These are phyloP conservation scores for Kappamyces sp. DNA, from an alignment of 192 early-diverging fungal genomes.

Conservation along the genomic window DNA sequence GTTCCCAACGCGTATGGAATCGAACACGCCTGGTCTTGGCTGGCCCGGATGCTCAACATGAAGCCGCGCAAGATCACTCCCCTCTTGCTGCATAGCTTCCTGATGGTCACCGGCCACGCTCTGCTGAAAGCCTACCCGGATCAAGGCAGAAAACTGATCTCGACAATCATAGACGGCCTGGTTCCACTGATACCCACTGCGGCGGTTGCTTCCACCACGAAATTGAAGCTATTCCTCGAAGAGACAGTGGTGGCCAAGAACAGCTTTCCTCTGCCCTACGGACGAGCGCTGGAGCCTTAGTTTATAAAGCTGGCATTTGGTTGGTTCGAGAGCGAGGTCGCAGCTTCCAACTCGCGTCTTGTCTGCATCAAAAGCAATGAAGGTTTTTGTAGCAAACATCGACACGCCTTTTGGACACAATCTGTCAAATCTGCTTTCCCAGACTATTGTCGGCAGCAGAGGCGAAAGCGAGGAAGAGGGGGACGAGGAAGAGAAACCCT, in stretches of 20 bases:
- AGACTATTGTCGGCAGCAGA: constrained; percentile 40
- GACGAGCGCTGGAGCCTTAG: not conserved
- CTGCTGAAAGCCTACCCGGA: constrained; percentile 33
- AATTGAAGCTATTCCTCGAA: constrained; percentile 40
- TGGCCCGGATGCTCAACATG: constrained; percentile 63
- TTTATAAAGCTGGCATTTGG: constrained; percentile 2
- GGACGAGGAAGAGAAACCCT: constrained; percentile 31
- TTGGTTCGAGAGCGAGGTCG: not conserved
- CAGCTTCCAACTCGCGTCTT: too few relatives aligned
- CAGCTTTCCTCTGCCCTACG: constrained; percentile 12
- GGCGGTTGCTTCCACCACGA: constrained; percentile 25
- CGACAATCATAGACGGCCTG: constrained; percentile 24
- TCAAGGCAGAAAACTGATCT: constrained; percentile 43
- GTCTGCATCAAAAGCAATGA: not conserved
- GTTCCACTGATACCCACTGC: constrained; percentile 29
- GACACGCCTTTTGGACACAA: constrained; percentile 52
- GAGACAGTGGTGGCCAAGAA: constrained; percentile 22
- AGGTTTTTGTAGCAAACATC: constrained; percentile 47
- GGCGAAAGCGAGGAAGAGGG: constrained; percentile 36
- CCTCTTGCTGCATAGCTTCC: constrained; percentile 49
- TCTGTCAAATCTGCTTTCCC: constrained; percentile 40
- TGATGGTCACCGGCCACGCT: constrained; percentile 49
- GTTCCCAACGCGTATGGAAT: constrained; percentile 45
- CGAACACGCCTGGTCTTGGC: constrained; percentile 65
- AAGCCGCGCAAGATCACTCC: constrained; percentile 62